Percentiles rank a stretch among this genome's conserved stretches.
phyloP scores from a whole-genome alignment of 306 rosid species.

The Pyrus bretschneideri region DNA sequence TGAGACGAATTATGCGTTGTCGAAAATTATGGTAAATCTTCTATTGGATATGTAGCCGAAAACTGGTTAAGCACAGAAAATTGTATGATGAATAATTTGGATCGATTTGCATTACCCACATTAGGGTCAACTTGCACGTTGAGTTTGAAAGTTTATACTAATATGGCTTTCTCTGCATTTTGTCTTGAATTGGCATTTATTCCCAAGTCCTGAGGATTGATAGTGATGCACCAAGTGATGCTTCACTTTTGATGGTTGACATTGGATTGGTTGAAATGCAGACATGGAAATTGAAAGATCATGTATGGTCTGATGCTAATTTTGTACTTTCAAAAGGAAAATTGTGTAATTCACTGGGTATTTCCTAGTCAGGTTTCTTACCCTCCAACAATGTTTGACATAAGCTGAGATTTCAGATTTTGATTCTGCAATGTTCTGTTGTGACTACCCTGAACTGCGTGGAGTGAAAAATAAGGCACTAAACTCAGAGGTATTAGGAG shows the following conservation, averaged over 20 bases:
- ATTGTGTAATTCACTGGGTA: not conserved
- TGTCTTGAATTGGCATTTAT: not conserved
- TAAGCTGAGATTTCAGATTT: not conserved
- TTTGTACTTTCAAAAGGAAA: not conserved
- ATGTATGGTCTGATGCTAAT: not conserved
- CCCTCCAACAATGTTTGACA: not conserved
- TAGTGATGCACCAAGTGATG: not conserved
- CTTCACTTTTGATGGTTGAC: not conserved
- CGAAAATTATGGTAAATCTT: not conserved
- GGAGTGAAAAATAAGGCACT: not conserved
- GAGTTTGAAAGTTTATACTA: not conserved
- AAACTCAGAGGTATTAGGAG: not conserved
- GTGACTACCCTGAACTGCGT: not conserved
- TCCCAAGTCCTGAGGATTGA: not conserved
- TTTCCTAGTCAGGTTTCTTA: not conserved
- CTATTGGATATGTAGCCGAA: not conserved
- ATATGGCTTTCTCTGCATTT: not conserved
- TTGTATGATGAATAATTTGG: not conserved
- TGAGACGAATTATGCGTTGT: not conserved
- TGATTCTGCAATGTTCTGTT: not conserved
- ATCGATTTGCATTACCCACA: not conserved
- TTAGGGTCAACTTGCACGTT: not conserved
- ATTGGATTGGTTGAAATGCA: not conserved
- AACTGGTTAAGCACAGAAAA: not conserved
- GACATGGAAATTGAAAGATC: not conserved